A percentile compares a stretch with the other conserved stretches of the same genome.
Conservation (phyloP, 371 early-diverging fungal genomes). For the Apophysomyces elegans region DNA sequence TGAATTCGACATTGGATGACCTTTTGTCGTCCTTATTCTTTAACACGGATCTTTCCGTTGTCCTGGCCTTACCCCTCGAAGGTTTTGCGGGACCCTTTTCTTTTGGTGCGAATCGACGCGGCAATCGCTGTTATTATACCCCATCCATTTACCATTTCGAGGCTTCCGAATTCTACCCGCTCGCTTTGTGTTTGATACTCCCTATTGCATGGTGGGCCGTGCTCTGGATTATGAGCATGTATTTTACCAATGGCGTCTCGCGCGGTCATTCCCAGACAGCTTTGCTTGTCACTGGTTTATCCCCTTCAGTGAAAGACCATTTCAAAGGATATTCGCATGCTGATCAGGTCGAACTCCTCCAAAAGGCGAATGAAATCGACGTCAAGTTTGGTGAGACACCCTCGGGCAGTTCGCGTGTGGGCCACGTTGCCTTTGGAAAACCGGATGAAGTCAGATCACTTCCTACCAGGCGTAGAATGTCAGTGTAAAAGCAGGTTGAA, state of each 20-base stretch:
- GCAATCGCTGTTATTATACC: not conserved
- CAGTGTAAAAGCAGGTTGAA: not conserved
- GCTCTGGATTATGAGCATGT: conserved; percentile 19
- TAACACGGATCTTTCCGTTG: not conserved
- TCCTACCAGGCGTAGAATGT: conserved; percentile 12
- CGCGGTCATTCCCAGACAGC: conserved; percentile 23
- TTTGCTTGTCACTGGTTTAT: conserved; percentile 20
- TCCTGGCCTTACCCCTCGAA: not conserved
- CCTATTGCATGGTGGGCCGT: conserved; percentile 21
- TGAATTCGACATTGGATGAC: not conserved
- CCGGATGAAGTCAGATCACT: conserved; percentile 19
- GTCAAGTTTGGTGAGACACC: conserved; percentile 19
- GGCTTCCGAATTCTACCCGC: not conserved
- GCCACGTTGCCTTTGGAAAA: conserved; percentile 22
- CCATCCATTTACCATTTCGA: not conserved
- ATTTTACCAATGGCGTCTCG: conserved; percentile 18
- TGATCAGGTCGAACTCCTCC: conserved; percentile 10
- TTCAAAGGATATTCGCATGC: conserved; percentile 21
- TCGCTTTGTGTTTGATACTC: conserved; percentile 8
- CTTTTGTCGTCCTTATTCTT: not conserved
- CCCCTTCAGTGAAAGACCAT: not conserved
- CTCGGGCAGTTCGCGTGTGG: not conserved
- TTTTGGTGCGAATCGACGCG: not conserved
- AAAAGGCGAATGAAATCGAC: conserved; percentile 15
- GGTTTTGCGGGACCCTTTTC: not conserved